These are phyloP conservation scores for Syncephalis plumigaleata DNA, from an alignment of 371 early-diverging fungal genomes.

Conservation along the genomic window DNA sequence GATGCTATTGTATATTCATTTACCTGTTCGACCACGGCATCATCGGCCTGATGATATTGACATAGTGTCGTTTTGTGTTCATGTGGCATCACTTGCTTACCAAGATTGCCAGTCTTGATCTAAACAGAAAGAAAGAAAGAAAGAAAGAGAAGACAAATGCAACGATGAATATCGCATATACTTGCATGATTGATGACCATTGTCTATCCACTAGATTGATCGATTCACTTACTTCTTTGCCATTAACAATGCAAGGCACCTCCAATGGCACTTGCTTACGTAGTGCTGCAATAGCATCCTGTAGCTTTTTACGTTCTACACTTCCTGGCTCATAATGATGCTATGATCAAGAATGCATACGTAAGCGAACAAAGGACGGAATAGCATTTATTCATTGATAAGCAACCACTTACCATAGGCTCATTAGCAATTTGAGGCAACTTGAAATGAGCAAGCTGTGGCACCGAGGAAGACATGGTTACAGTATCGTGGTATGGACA, in stretches of 20 bases:
- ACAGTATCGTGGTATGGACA: neutral
- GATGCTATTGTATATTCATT: no score
- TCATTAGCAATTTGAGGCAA: slow-evolving; percentile 77
- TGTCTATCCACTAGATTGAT: no score
- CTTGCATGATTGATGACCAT: no score
- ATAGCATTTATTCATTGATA: slow-evolving; percentile 1
- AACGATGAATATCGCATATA: no score
- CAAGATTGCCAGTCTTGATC: slow-evolving; percentile 39
- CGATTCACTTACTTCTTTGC: slow-evolving; percentile 41
- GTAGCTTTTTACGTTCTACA: slow-evolving; percentile 51
- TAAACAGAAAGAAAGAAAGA: no score
- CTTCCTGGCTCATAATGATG: slow-evolving; percentile 59
- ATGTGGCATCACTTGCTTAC: slow-evolving; percentile 65
- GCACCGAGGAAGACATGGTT: slow-evolving; percentile 3
- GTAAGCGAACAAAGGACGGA: neutral
- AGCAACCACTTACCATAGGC: slow-evolving; percentile 41
- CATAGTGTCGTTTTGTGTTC: slow-evolving; percentile 67
- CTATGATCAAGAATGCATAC: slow-evolving; percentile 1
- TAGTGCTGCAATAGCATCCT: slow-evolving; percentile 63
- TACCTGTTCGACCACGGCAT: slow-evolving; percentile 37
- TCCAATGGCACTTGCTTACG: slow-evolving; percentile 46
- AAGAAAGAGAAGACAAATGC: no score
- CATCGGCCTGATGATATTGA: slow-evolving; percentile 71
- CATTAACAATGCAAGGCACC: slow-evolving; percentile 75
- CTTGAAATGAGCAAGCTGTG: slow-evolving; percentile 47